Conservation (phyloP, 768 basidiomycete genomes). For the Rickenella mellea region DNA sequence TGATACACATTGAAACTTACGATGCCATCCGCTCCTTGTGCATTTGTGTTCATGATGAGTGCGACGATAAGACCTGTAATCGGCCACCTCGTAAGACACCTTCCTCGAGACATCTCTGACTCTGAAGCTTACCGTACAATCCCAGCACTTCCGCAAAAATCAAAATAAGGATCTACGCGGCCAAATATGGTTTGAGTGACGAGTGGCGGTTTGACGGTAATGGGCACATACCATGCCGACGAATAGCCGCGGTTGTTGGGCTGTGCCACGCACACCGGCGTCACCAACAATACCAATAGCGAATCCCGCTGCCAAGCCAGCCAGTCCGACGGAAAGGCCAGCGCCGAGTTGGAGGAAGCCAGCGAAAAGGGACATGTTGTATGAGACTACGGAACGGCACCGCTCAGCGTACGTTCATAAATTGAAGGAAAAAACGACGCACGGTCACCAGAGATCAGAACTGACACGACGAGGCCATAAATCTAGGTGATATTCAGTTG, state of each 20-base stretch:
- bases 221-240: slow-evolving; percentile 75
- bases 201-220: not conserved
- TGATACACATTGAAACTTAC: too few relatives aligned
- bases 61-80: slow-evolving; percentile 36
- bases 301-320: slow-evolving; percentile 94
- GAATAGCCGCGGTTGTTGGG: slow-evolving; percentile 89
- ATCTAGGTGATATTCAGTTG: slow-evolving; percentile 58
- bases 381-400: slow-evolving; percentile 38
- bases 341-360: slow-evolving; percentile 93
- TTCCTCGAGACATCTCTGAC: not conserved
- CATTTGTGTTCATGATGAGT: slow-evolving; percentile 39
- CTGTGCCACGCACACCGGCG: slow-evolving; percentile 95
- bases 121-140: slow-evolving; percentile 55
- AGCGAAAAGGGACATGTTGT: slow-evolving; percentile 82
- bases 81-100: not conserved
- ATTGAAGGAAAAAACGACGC: slow-evolving; percentile 25
- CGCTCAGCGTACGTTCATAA: not conserved
- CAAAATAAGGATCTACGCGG: slow-evolving; percentile 80
- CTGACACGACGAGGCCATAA: slow-evolving; percentile 98
- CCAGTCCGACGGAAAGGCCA: slow-evolving; percentile 84
- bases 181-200: not conserved
- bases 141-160: slow-evolving; percentile 95
- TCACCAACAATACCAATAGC: slow-evolving; percentile 99
- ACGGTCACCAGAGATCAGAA: slow-evolving; percentile 85
- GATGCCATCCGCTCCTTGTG: slow-evolving; percentile 1